These are phyloP conservation scores for Pseudogymnoascus sp. DNA, from an alignment of 2,329 filamentous ascomycete species.

Conservation along the genomic window DNA sequence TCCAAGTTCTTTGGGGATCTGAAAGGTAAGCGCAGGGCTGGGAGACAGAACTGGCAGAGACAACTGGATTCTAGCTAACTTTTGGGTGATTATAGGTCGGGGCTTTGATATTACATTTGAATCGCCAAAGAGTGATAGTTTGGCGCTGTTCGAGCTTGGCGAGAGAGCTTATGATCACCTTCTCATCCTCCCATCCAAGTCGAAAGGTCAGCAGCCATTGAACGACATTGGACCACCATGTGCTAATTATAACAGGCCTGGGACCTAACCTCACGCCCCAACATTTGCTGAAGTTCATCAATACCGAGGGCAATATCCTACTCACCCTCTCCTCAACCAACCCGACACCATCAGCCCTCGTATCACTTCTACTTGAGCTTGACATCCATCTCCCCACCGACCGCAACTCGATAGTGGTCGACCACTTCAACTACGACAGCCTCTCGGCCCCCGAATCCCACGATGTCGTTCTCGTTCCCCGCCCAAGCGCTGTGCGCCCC, in stretches of 20 bases:
- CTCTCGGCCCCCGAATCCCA: conserved; percentile 71
- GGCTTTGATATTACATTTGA: conserved; percentile 76
- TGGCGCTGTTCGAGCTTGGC: conserved; percentile 77
- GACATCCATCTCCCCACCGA: conserved; percentile 83
- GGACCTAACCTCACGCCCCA: conserved; percentile 83
- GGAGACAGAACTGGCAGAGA: neutral
- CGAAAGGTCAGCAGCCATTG: conserved; percentile 59
- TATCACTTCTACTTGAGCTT: conserved; percentile 74
- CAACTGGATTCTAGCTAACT: neutral
- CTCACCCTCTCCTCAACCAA: conserved; percentile 69
- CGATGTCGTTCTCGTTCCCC: conserved; percentile 74
- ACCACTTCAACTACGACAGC: conserved; percentile 91
- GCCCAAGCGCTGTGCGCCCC: conserved; percentile 55
- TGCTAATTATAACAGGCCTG: conserved; percentile 49
- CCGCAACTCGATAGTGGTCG: conserved; percentile 76
- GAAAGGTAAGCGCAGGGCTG: conserved; percentile 44
- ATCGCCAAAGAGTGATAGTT: conserved; percentile 69
- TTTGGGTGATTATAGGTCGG: conserved; percentile 48
- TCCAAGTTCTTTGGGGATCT: conserved; percentile 72
- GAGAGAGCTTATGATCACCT: conserved; percentile 88
- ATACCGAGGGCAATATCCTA: conserved; percentile 84
- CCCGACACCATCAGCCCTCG: conserved; percentile 63
- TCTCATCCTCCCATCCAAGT: conserved; percentile 77
- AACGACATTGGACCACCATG: conserved; percentile 1
- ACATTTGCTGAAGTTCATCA: conserved; percentile 81